These are phyloP conservation scores for Phyllosticta ampelicida DNA, from an alignment of 2,329 filamentous ascomycete genomes.

Conservation along the genomic window DNA sequence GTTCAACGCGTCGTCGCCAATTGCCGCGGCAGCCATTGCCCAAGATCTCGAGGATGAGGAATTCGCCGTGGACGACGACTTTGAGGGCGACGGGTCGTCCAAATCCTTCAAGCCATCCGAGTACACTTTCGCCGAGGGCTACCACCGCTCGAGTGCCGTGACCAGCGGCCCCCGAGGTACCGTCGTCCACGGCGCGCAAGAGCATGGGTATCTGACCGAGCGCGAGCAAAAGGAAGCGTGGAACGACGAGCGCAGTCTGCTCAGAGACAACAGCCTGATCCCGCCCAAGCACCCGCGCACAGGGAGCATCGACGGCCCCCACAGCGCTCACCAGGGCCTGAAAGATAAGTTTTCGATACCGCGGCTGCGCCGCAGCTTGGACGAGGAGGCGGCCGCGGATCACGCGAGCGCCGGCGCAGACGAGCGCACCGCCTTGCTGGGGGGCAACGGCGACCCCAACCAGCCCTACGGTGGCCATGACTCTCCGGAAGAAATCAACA, in stretches of 20 bases:
- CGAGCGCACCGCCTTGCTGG: slow-evolving; percentile 42
- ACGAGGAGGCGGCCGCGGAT: slow-evolving; percentile 20
- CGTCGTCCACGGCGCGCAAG: slow-evolving; percentile 48
- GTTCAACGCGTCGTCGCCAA: slow-evolving; percentile 18
- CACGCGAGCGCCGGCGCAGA: background rate
- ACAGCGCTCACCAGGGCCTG: slow-evolving; percentile 16
- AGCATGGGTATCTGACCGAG: slow-evolving; percentile 38
- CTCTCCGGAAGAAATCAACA: slow-evolving; percentile 39
- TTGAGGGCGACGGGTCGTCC: slow-evolving; percentile 42
- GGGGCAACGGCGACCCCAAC: slow-evolving; percentile 25
- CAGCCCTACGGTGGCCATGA: slow-evolving; percentile 37
- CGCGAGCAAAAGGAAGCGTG: slow-evolving; percentile 44
- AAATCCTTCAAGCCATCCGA: slow-evolving; percentile 31
- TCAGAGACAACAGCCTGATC: slow-evolving; percentile 50
- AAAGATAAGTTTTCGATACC: slow-evolving; percentile 21
- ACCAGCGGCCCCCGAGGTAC: slow-evolving; percentile 60
- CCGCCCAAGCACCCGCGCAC: slow-evolving; percentile 39
- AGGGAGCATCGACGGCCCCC: slow-evolving; percentile 20
- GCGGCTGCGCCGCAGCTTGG: slow-evolving; percentile 21
- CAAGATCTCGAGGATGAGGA: slow-evolving; percentile 23
- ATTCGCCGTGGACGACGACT: slow-evolving; percentile 15
- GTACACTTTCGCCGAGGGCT: slow-evolving; percentile 49
- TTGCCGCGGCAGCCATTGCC: slow-evolving; percentile 29
- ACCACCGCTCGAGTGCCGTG: slow-evolving; percentile 67
- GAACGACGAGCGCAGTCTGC: slow-evolving; percentile 46